Base-by-base conservation (phyloP, 345 rosid species). In the Citrus trifoliata region DNA sequence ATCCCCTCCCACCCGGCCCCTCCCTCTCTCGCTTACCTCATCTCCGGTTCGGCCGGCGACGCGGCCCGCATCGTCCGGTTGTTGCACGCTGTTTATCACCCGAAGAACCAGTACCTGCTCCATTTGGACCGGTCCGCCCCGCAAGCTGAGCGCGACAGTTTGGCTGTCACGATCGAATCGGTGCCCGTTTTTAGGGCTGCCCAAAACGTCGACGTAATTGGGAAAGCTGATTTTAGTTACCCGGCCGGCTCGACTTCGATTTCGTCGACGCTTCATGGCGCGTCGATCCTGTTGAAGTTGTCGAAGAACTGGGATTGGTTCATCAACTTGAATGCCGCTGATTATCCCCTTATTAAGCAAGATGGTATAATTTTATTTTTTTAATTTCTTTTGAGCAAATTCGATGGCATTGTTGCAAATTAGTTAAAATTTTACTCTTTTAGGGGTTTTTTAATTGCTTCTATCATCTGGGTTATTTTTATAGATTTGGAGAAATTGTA, bases 301-400 rank as follows among this genome's bases (percentile, higher is more conserved):
- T 86, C 94, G 0, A 83, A 84, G 28, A 82, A 71, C 60, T 96
- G 99, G 99, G 94, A 96, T 84, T 96, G 98, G 99, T 93, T 96
- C 78, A 76, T 96, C 71, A 85, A 70, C 82, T 91, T 96, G 59
- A 78, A 58, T 32, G 93, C 91, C 25, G 89, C 86, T 12, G 98
- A 96, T 85, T 96, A 96, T 80, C 99, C 98, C 59, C 99, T 96
- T 72, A 81, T 90, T 77, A 86, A 95, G 55, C 99, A 94, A 89
- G 99, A 96, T 81, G 99, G 99, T 93, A 85, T 73, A 48, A 55
- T 30, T 79, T 63, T 37, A 37, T 37, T 40, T 42, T 69, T 71
- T 35, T 60, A 21, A 3, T 65, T 71, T 48, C 53, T 67, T 12
- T 70, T 40, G 3, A 0, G 13, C 46, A 51, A 55, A 28, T 74